Conservation (phyloP, 306 rosid genomes). For the Dryas octopetala region DNA sequence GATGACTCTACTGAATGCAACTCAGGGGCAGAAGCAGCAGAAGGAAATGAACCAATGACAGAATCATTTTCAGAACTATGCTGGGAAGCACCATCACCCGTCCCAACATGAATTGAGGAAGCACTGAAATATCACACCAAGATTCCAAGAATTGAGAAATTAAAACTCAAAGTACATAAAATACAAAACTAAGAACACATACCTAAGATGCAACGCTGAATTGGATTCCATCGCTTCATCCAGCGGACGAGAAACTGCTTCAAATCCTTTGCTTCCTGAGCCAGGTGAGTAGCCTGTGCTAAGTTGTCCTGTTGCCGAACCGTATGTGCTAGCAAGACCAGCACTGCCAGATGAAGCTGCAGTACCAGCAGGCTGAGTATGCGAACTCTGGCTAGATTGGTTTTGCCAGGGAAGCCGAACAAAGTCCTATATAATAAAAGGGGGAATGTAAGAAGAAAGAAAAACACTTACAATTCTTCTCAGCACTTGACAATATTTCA, state of each 20-base stretch:
- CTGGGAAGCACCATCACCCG: constrained; percentile 62
- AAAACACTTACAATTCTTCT: constrained; percentile 14
- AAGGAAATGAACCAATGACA: constrained; percentile 64
- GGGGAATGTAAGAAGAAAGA: constrained; percentile 9
- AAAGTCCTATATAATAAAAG: constrained; percentile 61
- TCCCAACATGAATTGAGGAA: constrained; percentile 56
- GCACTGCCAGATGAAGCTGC: constrained; percentile 50
- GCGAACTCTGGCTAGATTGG: constrained; percentile 72
- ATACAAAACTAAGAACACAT: neutral
- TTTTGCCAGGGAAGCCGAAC: constrained; percentile 98
- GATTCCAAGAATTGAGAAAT: constrained; percentile 24
- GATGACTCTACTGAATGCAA: constrained; percentile 57
- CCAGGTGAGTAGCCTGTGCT: constrained; percentile 61
- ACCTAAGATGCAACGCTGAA: constrained; percentile 68
- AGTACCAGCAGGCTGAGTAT: constrained; percentile 59
- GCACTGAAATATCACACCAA: constrained; percentile 47
- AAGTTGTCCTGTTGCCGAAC: constrained; percentile 58
- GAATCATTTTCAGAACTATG: constrained; percentile 74
- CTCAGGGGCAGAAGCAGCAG: constrained; percentile 70
- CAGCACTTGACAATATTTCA: neutral
- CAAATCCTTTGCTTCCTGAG: constrained; percentile 50
- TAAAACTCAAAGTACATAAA: neutral
- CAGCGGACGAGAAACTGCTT: constrained; percentile 64
- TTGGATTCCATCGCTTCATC: constrained; percentile 70
- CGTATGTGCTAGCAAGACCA: constrained; percentile 59